Conservation (phyloP, 2,329 filamentous ascomycete genomes). For the Fusarium caatingaense region DNA sequence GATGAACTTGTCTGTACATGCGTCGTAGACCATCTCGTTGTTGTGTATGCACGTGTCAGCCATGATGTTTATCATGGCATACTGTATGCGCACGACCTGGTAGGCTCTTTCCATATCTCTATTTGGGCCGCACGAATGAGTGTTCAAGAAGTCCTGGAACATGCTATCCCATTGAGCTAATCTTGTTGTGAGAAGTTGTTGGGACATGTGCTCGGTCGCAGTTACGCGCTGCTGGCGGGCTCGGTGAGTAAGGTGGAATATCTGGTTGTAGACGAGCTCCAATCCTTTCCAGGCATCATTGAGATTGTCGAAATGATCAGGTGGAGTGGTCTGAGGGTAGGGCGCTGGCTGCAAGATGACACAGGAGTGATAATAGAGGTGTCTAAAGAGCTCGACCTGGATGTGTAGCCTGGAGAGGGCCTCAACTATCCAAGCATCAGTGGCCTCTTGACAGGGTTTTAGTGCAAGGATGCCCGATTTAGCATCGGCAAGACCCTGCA, state of each 20-base stretch:
- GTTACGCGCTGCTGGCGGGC: conserved; percentile 13
- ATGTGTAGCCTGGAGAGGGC: conserved; percentile 52
- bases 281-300: conserved; percentile 39
- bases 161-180: conserved; percentile 41
- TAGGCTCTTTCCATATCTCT: conserved; percentile 37
- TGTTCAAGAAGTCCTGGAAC: conserved; percentile 41
- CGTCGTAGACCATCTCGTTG: conserved; percentile 54
- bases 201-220: conserved; percentile 4
- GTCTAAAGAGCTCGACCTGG: conserved; percentile 43
- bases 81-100: conserved; percentile 52
- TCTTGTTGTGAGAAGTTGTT: conserved; percentile 27
- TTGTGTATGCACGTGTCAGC: conserved; percentile 48
- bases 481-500: conserved; percentile 52
- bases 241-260: conserved; percentile 37
- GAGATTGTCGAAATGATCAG: conserved; percentile 14
- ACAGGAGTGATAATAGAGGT: conserved; percentile 30
- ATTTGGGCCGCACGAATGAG: conserved; percentile 20
- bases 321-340: neutral
- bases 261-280: conserved; percentile 36
- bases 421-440: conserved; percentile 58
- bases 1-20: conserved; percentile 48
- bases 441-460: conserved; percentile 38
- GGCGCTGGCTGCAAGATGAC: conserved; percentile 15
- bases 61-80: conserved; percentile 59
- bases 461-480: conserved; percentile 23